These are phyloP conservation scores for Hanseniaspora sp. DNA, from an alignment of 1,139 yeast species.

Conservation along the genomic window DNA sequence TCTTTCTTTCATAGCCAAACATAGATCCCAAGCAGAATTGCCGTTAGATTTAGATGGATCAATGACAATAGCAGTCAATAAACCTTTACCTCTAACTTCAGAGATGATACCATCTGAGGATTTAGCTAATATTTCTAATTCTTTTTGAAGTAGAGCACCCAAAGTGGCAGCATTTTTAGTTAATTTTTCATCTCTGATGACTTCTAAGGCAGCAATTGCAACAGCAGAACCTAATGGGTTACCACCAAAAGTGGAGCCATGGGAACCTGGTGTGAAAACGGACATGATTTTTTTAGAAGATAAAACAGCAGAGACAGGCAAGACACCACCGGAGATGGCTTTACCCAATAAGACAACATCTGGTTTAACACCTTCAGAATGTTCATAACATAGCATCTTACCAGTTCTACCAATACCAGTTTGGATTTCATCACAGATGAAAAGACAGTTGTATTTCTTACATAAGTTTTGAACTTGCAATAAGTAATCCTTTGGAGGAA, in stretches of 20 bases:
- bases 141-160: constrained; percentile 60
- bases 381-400: constrained; percentile 83
- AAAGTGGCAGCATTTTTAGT: constrained; percentile 65
- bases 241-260: constrained; percentile 97
- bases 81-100: constrained; percentile 88
- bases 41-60: constrained; percentile 78
- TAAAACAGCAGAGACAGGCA: constrained; percentile 84
- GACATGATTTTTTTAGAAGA: constrained; percentile 83
- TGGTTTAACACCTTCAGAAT: constrained; percentile 65
- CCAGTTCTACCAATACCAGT: constrained; percentile 98
- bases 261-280: constrained; percentile 88
- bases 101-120: constrained; percentile 63
- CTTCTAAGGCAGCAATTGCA: constrained; percentile 88
- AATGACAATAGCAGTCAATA: constrained; percentile 81
- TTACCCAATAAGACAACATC: constrained; percentile 83
- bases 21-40: constrained; percentile 91
- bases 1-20: constrained; percentile 73
- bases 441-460: constrained; percentile 68
- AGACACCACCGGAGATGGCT: constrained; percentile 91
- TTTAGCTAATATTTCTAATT: constrained; percentile 50
- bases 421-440: constrained; percentile 94
- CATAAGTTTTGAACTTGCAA: constrained; percentile 63
- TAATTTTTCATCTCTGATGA: constrained; percentile 75
- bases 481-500: constrained; percentile 77
- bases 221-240: constrained; percentile 91